Evolutionary conservation across 495 filamentous ascomycete genomes (phyloP), one percentile per base, ranked within the genome.

Genomic region (Penicillium crystallinum): DNA sequence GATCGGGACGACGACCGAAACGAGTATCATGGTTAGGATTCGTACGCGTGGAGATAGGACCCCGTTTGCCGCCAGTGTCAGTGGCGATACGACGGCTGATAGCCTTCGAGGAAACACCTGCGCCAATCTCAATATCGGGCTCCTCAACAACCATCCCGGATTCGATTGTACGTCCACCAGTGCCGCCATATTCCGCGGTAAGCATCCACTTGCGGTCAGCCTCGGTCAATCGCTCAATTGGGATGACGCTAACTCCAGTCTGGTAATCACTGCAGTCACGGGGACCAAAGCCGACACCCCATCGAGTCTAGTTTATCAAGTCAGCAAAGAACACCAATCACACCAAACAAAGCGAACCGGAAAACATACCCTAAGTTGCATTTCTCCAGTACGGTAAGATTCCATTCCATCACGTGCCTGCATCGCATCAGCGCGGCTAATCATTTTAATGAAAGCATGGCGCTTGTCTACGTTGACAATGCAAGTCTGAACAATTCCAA

Each of bases 401-500:
- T 96, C 91, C 91, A 97, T 97, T 36, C 85, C 89, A n/a, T 87
- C 82, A 54, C 93, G 89, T 43, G 93, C 93, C 44, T 65, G 69
- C 23, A 96, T 78, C 10, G 93, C 91, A 64, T 97, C 91, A 25
- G 79, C 74, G 21, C 95, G 90, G 48, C 79, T 89, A 51, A 91
- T 79, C 93, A 99, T 97, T 69, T 99, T 99, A 55, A 99, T 91
- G 62, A 99, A 99, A 11, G 93, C 93, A 71, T 97, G 95, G 19
- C 93, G 87, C 70, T 96, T 97, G 58, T 97, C 95, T 52, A 86
- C 85, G 70, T 97, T 96, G 61, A 97, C 92, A 54, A 99, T 99
- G 68, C 91, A 96, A 10, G 91, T 95, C 62, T 99, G 93, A 1
- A 99, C 95, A 39, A 83, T 68, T 40, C 93, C 93, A 62, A 83